Percentiles rank a stretch among this genome's conserved stretches.
Conservation (phyloP, 139 green algal species). For the Tetraselmis striata region DNA sequence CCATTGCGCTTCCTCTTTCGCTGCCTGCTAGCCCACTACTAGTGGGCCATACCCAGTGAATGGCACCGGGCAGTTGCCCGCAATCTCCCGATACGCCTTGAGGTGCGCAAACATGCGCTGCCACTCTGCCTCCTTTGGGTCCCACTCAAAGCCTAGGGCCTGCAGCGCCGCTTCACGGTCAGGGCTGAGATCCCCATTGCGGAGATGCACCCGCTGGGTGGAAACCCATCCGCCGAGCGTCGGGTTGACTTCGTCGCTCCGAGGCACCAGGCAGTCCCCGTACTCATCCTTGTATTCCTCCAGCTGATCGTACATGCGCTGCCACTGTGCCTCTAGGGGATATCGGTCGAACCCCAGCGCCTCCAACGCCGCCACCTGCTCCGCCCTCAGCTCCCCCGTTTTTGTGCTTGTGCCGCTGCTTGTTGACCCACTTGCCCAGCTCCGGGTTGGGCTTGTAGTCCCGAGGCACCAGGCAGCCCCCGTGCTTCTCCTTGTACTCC, state of each 20-base stretch:
- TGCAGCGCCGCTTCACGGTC: background rate
- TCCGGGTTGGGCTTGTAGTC: background rate
- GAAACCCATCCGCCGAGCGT: no score
- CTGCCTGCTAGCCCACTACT: no score
- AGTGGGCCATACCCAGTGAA: no score
- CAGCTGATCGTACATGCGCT: background rate
- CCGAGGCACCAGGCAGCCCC: background rate
- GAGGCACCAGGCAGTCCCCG: background rate
- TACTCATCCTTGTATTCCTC: background rate
- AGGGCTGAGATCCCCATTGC: background rate
- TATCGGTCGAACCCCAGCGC: background rate
- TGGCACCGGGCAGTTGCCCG: no score
- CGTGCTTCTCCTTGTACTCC: background rate
- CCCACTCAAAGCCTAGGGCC: background rate
- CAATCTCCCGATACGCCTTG: no score
- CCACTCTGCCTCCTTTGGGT: background rate
- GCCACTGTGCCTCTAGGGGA: background rate
- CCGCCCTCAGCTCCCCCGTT: no score
- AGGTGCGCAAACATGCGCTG: no score
- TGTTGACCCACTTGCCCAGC: background rate
- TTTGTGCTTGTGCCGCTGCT: background rate
- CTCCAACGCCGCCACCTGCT: no score
- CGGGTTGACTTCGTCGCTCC: no score
- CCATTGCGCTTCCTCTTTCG: no score
- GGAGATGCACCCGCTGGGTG: background rate